phyloP scores from a whole-genome alignment of 2,329 filamentous ascomycete species.

The Pochonia chlamydosporia region DNA sequence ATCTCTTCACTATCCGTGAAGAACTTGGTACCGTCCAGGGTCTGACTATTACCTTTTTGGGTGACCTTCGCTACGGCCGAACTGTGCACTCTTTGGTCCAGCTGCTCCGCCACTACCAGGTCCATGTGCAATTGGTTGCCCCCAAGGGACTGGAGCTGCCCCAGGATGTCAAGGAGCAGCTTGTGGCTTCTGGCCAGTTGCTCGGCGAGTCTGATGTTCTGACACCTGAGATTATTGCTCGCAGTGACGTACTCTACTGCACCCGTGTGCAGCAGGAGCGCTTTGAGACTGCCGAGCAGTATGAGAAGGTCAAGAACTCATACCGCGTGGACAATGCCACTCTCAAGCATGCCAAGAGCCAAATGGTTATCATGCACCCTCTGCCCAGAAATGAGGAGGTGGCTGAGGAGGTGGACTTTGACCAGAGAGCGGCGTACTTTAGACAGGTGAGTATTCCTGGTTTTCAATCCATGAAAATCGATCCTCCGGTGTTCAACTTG shows the following conservation, averaged over 20 bases:
- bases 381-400: conserved; percentile 92
- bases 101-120: conserved; percentile 91
- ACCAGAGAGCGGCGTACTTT: conserved; percentile 95
- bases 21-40: conserved; percentile 94
- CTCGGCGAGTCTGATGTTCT: conserved; percentile 69
- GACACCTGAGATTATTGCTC: conserved; percentile 79
- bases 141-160: conserved; percentile 76
- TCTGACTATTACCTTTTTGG: conserved; percentile 91
- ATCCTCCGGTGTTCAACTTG: too few relatives aligned
- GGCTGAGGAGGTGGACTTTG: conserved; percentile 93
- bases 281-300: conserved; percentile 74
- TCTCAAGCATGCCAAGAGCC: conserved; percentile 83
- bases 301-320: conserved; percentile 80
- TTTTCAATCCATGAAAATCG: not conserved
- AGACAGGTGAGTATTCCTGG: conserved; percentile 79
- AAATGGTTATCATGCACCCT: conserved; percentile 94
- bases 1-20: conserved; percentile 97
- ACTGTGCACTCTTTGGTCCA: conserved; percentile 94
- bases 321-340: conserved; percentile 89
- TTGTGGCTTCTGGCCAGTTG: conserved; percentile 71
- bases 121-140: conserved; percentile 85
- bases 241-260: conserved; percentile 91
- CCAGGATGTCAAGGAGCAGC: conserved; percentile 62
- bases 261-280: conserved; percentile 95
- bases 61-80: conserved; percentile 87